Conservation (phyloP, 805 yeast species). For the Metschnikowia dekortorum region DNA sequence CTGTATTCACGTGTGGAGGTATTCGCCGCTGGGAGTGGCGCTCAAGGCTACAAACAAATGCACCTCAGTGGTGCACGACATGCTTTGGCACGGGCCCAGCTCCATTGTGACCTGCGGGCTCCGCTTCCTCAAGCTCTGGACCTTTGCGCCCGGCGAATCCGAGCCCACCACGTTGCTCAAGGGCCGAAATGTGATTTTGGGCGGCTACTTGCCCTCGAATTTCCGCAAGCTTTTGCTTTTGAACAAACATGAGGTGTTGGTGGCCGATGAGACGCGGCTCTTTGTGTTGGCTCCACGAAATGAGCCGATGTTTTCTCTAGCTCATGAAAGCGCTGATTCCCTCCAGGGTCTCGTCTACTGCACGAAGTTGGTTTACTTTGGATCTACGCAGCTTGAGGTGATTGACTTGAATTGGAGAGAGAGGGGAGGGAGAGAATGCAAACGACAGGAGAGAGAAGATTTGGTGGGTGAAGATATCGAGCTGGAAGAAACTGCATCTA, state of each 20-base stretch:
- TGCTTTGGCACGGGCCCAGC: slow-evolving; percentile 45
- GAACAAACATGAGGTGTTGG: slow-evolving; percentile 32
- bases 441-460: background rate
- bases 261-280: slow-evolving; percentile 31
- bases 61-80: slow-evolving; percentile 51
- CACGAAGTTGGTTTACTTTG: background rate
- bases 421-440: background rate
- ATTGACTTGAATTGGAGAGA: background rate
- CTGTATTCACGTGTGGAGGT: slow-evolving; percentile 57
- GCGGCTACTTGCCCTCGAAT: slow-evolving; percentile 43
- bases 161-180: slow-evolving; percentile 24
- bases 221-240: slow-evolving; percentile 41
- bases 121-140: slow-evolving; percentile 63
- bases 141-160: slow-evolving; percentile 20
- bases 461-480: too few species aligned
- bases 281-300: slow-evolving; percentile 21
- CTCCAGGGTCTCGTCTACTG: background rate
- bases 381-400: background rate
- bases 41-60: slow-evolving; percentile 55
- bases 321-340: background rate
- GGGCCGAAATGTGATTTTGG: slow-evolving; percentile 60
- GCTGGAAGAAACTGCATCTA: too few species aligned
- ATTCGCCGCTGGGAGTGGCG: slow-evolving; percentile 20
- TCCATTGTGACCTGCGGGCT: slow-evolving; percentile 53
- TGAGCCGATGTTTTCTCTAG: slow-evolving; percentile 19